Evolutionary conservation across 768 basidiomycete genomes (phyloP).

Genomic region (Pulveroboletus sp.): DNA sequence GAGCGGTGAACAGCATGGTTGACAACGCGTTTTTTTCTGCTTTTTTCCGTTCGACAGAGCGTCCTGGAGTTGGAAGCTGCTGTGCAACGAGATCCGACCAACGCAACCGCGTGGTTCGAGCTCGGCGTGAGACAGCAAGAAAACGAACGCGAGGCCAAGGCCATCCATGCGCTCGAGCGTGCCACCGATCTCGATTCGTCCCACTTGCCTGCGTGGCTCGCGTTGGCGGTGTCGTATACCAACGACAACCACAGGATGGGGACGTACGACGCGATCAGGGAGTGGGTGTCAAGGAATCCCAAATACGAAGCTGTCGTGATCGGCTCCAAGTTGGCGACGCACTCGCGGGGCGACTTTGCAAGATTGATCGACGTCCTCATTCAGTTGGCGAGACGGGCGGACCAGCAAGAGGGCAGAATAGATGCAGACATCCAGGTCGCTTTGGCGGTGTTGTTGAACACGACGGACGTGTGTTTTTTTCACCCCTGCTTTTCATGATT

Average conservation of each 20-base stretch:
- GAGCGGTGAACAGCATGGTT: conserved; percentile 10
- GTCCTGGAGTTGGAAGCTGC: conserved; percentile 87
- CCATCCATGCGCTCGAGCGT: conserved; percentile 77
- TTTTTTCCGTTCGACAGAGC: conserved; percentile 47
- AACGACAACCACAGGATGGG: conserved; percentile 77
- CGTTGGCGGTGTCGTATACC: conserved; percentile 84
- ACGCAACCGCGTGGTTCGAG: conserved; percentile 80
- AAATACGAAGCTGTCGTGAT: conserved; percentile 48
- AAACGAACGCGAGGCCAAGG: conserved; percentile 91
- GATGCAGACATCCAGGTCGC: conserved; percentile 97
- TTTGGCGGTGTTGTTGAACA: conserved; percentile 87
- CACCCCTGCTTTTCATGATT: not conserved
- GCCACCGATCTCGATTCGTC: conserved; percentile 78
- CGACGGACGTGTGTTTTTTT: conserved; percentile 64
- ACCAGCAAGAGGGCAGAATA: conserved; percentile 49
- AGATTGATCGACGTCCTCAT: conserved; percentile 76
- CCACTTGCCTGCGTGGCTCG: conserved; percentile 81
- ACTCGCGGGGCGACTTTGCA: conserved; percentile 34
- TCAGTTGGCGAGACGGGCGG: conserved; percentile 60
- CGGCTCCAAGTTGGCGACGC: conserved; percentile 28
- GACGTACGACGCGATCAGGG: conserved; percentile 76
- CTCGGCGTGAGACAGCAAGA: conserved; percentile 97
- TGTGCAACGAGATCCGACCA: conserved; percentile 71
- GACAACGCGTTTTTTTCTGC: conserved; percentile 12
- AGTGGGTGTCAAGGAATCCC: conserved; percentile 70